These are phyloP conservation scores for Echinochloa phyllopogon DNA, from an alignment of 176 grass and related monocot genomes.

Conservation along the genomic window DNA sequence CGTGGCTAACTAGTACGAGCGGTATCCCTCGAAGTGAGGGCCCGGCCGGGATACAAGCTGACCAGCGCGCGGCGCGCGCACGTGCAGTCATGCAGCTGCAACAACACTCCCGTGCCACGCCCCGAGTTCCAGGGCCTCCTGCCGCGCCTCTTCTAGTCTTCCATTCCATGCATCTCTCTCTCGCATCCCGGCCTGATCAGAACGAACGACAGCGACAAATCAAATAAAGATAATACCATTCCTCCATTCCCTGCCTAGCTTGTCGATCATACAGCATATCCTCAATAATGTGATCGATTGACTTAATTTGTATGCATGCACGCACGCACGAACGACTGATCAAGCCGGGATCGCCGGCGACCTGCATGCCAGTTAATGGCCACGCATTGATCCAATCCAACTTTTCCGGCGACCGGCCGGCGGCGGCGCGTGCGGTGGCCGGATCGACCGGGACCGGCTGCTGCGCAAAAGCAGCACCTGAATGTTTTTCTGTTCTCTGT, in stretches of 20 bases:
- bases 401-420: slow-evolving; percentile 50
- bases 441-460: neutral
- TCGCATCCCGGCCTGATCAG: neutral
- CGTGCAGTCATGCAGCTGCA: slow-evolving; percentile 41
- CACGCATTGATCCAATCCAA: slow-evolving; percentile 24
- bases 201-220: slow-evolving; percentile 33
- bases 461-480: neutral
- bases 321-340: neutral
- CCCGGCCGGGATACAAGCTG: slow-evolving; percentile 32
- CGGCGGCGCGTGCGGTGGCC: slow-evolving; percentile 20
- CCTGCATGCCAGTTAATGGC: neutral
- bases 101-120: neutral
- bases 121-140: slow-evolving; percentile 34
- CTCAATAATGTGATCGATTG: neutral
- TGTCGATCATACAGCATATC: neutral
- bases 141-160: neutral
- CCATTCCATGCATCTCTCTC: neutral
- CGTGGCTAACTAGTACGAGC: neutral
- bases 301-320: neutral
- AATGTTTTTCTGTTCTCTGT: neutral
- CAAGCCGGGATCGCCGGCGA: slow-evolving; percentile 20
- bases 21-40: slow-evolving; percentile 7
- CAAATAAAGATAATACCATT: slow-evolving; percentile 19
- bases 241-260: neutral
- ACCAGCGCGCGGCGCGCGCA: slow-evolving; percentile 42